Evolutionary conservation across 1,139 yeast genomes (phyloP), one percentile per base, ranked within the genome.

Genomic region (Yamadazyma blattariae): DNA sequence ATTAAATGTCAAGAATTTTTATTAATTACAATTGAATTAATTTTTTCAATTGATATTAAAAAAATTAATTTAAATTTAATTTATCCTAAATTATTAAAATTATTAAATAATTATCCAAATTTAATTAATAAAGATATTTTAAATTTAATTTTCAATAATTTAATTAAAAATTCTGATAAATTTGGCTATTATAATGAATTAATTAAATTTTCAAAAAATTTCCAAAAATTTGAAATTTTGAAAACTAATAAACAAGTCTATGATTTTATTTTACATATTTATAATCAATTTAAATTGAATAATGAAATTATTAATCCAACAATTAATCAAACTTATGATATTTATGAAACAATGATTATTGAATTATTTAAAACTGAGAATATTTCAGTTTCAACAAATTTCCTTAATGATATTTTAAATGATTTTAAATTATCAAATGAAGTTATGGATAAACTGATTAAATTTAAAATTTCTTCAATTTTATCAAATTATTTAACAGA

Each of bases 21-120:
- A 44, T 76, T 78, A 51, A 74, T 83, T 39, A 83, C 84, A 0
- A 54, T 77, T 36, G 86, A 81, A 46, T 66, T 83, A 41, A 72
- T 80, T 41, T 54, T 48, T 30, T 67, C 79, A 22, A 74, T 84
- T 13, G 46, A 53, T 17, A 37, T 45, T 15, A 49, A 49, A 12
- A 57, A 64, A 29, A 52, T 67, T 33, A 66, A 56, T 41, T 54
- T 56, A 39, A 23, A 41, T 7, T 19, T 23, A 2, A 43, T 66
- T 13, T 46, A 64, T 13, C 65, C 68, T 3, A 47, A 53, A 25
- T 38, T 67, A 13, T 44, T 64, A 21, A 40, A 42, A 9, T 49
- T 59, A 23, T 46, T 65, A 26, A 51, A 50, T 17, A 39, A 42
- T 20, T 57, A 56, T 35, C 71, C 72, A 3, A 51, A 56, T 18